phyloP scores from a whole-genome alignment of 768 basidiomycete species.

The Hygrophorus pudorinus region DNA sequence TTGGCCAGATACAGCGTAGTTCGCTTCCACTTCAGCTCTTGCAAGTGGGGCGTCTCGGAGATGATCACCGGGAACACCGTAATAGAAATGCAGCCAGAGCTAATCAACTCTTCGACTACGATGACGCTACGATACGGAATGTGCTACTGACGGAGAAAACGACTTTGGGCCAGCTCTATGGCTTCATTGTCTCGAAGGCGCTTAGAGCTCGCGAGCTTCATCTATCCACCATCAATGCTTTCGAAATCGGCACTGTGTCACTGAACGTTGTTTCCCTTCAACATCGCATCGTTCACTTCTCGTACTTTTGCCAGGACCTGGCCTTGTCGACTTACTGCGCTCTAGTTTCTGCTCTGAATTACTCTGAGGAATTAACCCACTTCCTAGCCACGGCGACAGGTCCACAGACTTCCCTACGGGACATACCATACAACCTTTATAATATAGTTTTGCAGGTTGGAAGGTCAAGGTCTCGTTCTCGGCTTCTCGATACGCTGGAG shows the following conservation, averaged over 20 bases:
- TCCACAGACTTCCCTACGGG: constrained; percentile 35
- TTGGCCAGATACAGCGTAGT: constrained; percentile 19
- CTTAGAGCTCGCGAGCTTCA: constrained; percentile 59
- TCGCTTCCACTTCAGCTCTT: constrained; percentile 35
- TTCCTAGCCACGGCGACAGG: constrained; percentile 42
- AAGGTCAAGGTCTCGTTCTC: constrained; percentile 44
- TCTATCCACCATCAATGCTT: constrained; percentile 36
- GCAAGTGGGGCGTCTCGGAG: constrained; percentile 34
- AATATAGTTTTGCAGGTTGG: constrained; percentile 46
- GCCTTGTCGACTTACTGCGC: constrained; percentile 58
- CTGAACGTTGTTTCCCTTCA: constrained; percentile 39
- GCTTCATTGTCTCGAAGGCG: constrained; percentile 60
- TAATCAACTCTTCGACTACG: constrained; percentile 42
- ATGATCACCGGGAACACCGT: constrained; percentile 33
- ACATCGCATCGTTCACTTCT: constrained; percentile 47
- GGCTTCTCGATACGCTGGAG: constrained; percentile 53
- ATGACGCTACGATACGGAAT: constrained; percentile 46
- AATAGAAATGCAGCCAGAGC: constrained; percentile 34
- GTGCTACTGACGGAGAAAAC: constrained; percentile 60
- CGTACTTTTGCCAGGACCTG: constrained; percentile 54
- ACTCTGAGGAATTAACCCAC: constrained; percentile 46
- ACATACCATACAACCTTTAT: constrained; percentile 39
- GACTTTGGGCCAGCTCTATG: constrained; percentile 65
- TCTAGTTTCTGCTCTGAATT: constrained; percentile 44
- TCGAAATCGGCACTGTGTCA: constrained; percentile 31